phyloP scores from a whole-genome alignment of 23 red algal species.

The Gracilaria vermiculophylla region DNA sequence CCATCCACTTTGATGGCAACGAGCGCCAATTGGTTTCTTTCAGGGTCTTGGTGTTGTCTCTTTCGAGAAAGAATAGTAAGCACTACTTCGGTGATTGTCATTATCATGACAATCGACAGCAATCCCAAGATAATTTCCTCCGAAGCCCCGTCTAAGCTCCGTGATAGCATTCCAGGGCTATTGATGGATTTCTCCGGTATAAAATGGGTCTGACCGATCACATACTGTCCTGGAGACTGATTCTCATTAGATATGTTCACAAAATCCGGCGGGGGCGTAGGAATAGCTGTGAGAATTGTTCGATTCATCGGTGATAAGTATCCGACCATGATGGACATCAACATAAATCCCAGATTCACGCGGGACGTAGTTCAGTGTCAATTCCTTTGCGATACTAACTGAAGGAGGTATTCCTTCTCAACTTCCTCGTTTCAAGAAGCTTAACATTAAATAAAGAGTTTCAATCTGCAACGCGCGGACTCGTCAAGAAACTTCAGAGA shows the following conservation, averaged over 20 bases:
- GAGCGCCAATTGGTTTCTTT: neutral
- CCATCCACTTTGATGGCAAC: neutral
- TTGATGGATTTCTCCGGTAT: neutral
- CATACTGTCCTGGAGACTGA: neutral
- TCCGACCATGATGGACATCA: neutral
- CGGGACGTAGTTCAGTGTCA: no score
- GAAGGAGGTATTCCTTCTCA: no score
- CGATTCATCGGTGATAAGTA: neutral
- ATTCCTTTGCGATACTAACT: no score
- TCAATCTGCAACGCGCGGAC: no score
- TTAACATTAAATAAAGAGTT: no score
- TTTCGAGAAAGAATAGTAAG: neutral
- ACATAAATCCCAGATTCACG: no score
- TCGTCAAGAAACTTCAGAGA: no score
- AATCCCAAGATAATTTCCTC: conserved; percentile 41
- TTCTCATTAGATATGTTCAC: neutral
- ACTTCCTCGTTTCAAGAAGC: no score
- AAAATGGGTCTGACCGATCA: neutral
- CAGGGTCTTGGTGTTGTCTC: neutral
- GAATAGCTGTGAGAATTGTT: conserved; percentile 7
- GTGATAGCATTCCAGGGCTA: neutral
- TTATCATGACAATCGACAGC: conserved; percentile 39
- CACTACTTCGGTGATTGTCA: conserved; percentile 21
- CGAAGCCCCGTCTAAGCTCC: neutral
- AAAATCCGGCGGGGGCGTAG: neutral